A percentile compares a stretch with the other conserved stretches of the same genome.
Evolutionary conservation across 208 protist species (phyloP).

Genomic region (Crithidia mellificae): DNA sequence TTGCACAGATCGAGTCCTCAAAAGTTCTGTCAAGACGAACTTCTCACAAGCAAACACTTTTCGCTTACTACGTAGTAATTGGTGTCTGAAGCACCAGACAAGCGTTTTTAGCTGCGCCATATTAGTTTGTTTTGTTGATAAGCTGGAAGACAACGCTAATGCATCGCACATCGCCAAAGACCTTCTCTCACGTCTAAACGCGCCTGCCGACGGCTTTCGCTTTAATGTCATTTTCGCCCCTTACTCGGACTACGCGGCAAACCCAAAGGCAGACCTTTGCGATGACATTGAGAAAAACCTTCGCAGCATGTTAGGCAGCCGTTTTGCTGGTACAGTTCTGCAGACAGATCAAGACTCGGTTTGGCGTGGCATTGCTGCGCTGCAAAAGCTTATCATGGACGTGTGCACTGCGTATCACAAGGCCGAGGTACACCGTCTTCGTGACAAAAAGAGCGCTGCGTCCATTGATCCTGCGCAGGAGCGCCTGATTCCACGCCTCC

Average conservation of each 20-base stretch:
- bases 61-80: constrained; percentile 28
- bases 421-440: constrained; percentile 27
- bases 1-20: constrained; percentile 26
- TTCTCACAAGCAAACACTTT: background rate
- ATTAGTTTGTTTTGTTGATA: constrained; percentile 27
- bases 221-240: constrained; percentile 32
- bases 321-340: constrained; percentile 26
- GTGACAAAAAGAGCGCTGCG: constrained; percentile 16
- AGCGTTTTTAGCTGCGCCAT: constrained; percentile 33
- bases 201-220: constrained; percentile 6
- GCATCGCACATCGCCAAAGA: constrained; percentile 20
- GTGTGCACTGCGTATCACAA: constrained; percentile 29
- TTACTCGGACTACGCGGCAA: constrained; percentile 1
- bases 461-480: constrained; percentile 3
- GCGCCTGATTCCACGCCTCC: constrained; percentile 23
- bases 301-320: constrained; percentile 19
- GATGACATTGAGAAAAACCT: constrained; percentile 24
- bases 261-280: constrained; percentile 7
- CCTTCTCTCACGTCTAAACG: constrained; percentile 20
- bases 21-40: background rate
- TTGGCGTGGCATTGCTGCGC: constrained; percentile 24
- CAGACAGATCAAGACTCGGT: constrained; percentile 22
- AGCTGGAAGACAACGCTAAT: background rate
- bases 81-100: constrained; percentile 33
- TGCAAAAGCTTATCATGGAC: constrained; percentile 22